Base-by-base conservation (phyloP, 2,329 filamentous ascomycete species). In the Colletotrichum viniferum region DNA sequence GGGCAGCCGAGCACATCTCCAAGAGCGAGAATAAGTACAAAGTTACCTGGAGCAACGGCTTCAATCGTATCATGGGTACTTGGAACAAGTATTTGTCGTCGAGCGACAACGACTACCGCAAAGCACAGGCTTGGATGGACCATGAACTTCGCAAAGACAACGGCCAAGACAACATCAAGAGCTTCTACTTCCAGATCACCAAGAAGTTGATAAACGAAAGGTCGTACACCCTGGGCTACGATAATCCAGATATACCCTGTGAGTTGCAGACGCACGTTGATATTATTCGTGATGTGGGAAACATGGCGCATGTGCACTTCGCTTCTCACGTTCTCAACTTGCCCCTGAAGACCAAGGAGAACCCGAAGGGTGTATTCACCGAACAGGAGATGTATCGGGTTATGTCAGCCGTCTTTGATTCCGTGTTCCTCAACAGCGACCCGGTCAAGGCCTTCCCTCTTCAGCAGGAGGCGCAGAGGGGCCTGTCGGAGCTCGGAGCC, bases 221-320 rank as follows among this genome's bases (percentile, higher is more conserved):
- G 82, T 91, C 90, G 58, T 94, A 91, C 82, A 89, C 88, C 72
- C 88, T 96, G 3, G 84, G 79, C 32, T 48, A n/a, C 18, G 9
- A 48, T 7, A n/a, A 48, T 0, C 43, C 43, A 13, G 9, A 43
- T 8, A 85, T 82, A 1, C 81, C 16, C 30, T 14, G 18, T 32
- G n/a, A 10, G 16, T 26, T 36, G n/a, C 34, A 79, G 70, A 89
- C 89, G 10, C 87, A 88, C 71, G 89, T 95, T 55, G 95, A 97
- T 78, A 87, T 96, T 5, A 86, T 95, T 12, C 90, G 92, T 28
- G 92, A 95, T 71, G 89, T 95, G 1, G 92, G 91, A 30, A 95
- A 95, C 80, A 84, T 94, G 30, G 89, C 88, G 0, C 92, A 93
- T 7, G 90, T 92, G 5, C 87, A 91, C 78, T 94, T 94, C 55